Conservation (phyloP, 305 asterid genomes). For the Ajuga reptans region DNA sequence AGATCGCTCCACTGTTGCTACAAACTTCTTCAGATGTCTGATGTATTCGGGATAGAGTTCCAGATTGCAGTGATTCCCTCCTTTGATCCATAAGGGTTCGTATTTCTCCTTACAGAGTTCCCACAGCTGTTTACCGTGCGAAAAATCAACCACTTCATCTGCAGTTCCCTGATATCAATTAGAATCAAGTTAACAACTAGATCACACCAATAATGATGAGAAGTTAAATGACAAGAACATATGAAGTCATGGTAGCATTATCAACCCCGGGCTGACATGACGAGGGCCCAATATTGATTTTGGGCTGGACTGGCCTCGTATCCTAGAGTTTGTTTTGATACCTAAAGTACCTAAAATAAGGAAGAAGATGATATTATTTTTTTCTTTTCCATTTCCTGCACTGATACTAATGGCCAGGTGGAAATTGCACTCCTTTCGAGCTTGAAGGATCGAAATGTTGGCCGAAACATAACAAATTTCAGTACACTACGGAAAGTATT, state of each 20-base stretch:
- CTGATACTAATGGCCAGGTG: no score
- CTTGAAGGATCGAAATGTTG: no score
- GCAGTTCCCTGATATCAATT: constrained; percentile 68
- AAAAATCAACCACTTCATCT: constrained; percentile 85
- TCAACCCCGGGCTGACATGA: no score
- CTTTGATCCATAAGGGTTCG: constrained; percentile 87
- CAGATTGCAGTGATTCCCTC: constrained; percentile 86
- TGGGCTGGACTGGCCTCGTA: no score
- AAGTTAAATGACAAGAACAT: not conserved
- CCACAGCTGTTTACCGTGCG: constrained; percentile 93
- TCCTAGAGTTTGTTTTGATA: no score
- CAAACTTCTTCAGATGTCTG: constrained; percentile 72
- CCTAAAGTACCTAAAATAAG: no score
- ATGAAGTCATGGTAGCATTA: not conserved
- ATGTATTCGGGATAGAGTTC: constrained; percentile 87
- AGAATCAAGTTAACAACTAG: not conserved
- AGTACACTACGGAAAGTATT: no score
- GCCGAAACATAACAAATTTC: no score
- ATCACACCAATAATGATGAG: not conserved
- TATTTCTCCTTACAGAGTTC: constrained; percentile 80
- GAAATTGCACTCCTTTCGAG: no score
- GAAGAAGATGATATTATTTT: no score
- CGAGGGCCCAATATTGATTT: no score
- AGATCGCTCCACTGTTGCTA: constrained; percentile 68
- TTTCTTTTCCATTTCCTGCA: no score